Base-by-base conservation (phyloP, 1,139 yeast species). In the Candida labiduridarum region DNA sequence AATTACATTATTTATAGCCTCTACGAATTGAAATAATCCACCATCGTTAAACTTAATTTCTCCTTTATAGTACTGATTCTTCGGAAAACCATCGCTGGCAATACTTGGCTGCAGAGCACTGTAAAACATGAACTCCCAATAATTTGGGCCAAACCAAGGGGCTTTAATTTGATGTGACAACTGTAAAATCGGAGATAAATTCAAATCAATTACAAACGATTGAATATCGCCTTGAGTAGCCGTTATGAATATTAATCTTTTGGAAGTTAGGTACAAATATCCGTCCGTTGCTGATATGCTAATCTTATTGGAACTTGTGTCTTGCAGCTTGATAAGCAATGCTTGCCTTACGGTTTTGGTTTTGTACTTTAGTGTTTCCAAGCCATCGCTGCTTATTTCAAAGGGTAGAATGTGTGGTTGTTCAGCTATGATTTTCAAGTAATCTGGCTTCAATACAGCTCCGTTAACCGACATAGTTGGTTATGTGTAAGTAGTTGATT, bases 141-240 rank as follows among this genome's bases (percentile, higher is more conserved):
- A 76, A 57, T 79, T 80, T 18, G 82, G 72, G 0, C 85, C 85
- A 59, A 80, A 77, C 83, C 83, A 79, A 0, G 84, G 84, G 16
- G 80, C 69, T 49, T 74, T 69, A 45, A 79, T 56, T 48, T 70
- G 66, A 58, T 76, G 78, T 0, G 75, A 64, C 35, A 69, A 62
- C 46, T 65, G 71, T 18, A 69, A 49, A 11, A 47, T 40, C 0
- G 66, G 60, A 5, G 63, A 57, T 30, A 55, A 47, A 5, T 51
- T 52, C 41, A 75, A 58, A 40, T 69, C 72, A 10, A 76, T 52
- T 61, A 62, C 66, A 56, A 76, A 76, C 1, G 71, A 59, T 10
- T 64, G 62, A 6, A 76, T 60, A 52, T 76, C 80, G 1, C 81
- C 81, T 50, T 69, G 71, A 1, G 69, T 60, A 0, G 62, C 71